Evolutionary conservation across 306 rosid genomes (phyloP), one percentile per base, ranked within the genome.

Genomic region (Trichosanthes cucumerina): DNA sequence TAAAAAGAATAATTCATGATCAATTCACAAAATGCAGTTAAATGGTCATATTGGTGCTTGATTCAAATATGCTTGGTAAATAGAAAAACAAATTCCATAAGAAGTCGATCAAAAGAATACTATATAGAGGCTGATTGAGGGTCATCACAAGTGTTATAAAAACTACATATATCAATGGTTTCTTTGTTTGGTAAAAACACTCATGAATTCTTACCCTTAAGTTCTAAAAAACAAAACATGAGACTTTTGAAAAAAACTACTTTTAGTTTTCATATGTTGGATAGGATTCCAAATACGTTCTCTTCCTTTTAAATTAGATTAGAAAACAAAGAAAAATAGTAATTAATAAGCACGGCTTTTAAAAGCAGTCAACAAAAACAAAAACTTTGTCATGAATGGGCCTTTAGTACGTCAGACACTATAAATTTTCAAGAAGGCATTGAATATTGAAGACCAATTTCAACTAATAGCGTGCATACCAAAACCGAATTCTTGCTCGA

Each of bases 401-500:
- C 31, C 5, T 9, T 21, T 1, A 19, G 2, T 38, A 38, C 15
- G 41, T 39, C 2, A 2, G 46, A 68, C 26, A n/a, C 47, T 19
- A 39, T 4, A 43, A 43, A n/a, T 41, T 10, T 46, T 18, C 13
- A 21, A 26, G 21, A 28, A 24, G 39, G 57, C 58, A 49, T 28
- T 73, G 41, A 16, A 73, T 46, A 28, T 23, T 15, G 19, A 47
- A 49, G 43, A 23, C 38, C 5, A 24, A 24, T 44, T 73, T 7
- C 23, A 21, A 15, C 14, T 9, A 36, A 68, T 24, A 3, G 21
- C 0, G 18, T 16, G 16, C 72, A 60, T 79, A 79, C 81, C 77
- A 16, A 36, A 68, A 2, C 81, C 81, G 1, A 79, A 79, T 38
- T 79, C 81, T 68, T 79, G 81, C 76, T 79, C 81, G 8, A 79